Conservation (phyloP, 208 protist genomes). For the Leishmania major region DNA sequence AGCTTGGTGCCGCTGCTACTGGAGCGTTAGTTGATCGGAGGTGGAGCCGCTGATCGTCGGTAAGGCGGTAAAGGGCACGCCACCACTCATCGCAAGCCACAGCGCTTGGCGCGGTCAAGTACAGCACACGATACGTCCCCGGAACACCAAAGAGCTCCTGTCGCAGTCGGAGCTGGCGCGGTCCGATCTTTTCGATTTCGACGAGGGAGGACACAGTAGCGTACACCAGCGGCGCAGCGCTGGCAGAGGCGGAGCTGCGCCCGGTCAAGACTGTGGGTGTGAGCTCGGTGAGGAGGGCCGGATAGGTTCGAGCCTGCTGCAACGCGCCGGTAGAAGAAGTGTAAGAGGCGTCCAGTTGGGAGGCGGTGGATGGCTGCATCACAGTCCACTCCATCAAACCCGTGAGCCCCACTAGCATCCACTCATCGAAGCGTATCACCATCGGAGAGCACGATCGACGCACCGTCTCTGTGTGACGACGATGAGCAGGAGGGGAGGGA, state of each 20-base stretch:
- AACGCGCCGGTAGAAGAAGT: background rate
- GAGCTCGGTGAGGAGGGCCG: constrained; percentile 25
- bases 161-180: constrained; percentile 21
- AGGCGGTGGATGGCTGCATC: background rate
- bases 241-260: constrained; percentile 8
- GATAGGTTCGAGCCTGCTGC: constrained; percentile 19
- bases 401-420: constrained; percentile 18
- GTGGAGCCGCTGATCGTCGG: background rate
- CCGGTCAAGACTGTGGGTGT: constrained; percentile 29
- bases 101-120: constrained; percentile 13
- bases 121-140: constrained; percentile 12
- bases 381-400: constrained; percentile 27
- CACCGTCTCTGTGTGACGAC: background rate
- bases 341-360: background rate
- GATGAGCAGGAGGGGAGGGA: background rate
- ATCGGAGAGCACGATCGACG: background rate
- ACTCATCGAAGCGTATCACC: constrained; percentile 25
- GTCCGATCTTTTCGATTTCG: constrained; percentile 24
- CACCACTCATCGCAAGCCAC: constrained; percentile 30
- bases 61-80: constrained; percentile 25
- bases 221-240: constrained; percentile 19
- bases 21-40: background rate
- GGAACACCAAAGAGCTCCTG: constrained; percentile 19
- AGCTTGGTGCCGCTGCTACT: background rate
- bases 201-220: constrained; percentile 27